A percentile compares a stretch with the other conserved stretches of the same genome.
These are phyloP conservation scores for Globisporangium perplexum DNA, from an alignment of 352 stramenopile genomes.

Conservation along the genomic window DNA sequence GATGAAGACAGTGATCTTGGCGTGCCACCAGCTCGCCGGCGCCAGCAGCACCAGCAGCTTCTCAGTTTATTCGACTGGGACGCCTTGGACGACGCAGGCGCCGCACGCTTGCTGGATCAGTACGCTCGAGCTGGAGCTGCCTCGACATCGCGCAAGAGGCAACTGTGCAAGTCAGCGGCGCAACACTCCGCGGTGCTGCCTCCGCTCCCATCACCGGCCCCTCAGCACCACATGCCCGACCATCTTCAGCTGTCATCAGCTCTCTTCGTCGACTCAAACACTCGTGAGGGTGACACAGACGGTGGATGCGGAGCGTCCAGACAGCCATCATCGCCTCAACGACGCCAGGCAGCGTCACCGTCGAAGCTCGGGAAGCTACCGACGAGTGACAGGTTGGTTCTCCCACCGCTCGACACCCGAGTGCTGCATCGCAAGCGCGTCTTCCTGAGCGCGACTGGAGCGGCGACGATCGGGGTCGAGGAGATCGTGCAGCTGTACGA, in stretches of 20 bases:
- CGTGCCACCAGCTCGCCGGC: conserved; percentile 1
- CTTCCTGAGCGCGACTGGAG: conserved; percentile 21
- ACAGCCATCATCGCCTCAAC: background rate
- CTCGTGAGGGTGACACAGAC: background rate
- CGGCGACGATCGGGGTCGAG: conserved; percentile 26
- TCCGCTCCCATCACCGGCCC: background rate
- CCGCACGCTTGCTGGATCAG: conserved; percentile 1
- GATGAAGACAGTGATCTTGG: conserved; percentile 20
- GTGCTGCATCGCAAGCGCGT: conserved; percentile 40
- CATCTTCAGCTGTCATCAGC: background rate
- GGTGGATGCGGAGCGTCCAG: background rate
- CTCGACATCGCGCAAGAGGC: background rate
- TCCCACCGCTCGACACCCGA: conserved; percentile 31
- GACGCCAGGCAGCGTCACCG: background rate
- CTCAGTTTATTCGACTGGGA: conserved; percentile 11
- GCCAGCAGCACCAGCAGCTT: background rate
- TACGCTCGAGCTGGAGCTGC: background rate
- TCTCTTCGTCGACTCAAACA: background rate
- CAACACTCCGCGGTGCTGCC: background rate
- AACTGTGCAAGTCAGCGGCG: background rate
- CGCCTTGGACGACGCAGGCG: background rate
- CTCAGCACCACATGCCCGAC: background rate
- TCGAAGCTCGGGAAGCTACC: background rate
- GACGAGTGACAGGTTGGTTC: background rate
- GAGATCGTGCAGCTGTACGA: conserved; percentile 54